phyloP scores from a whole-genome alignment of 2,329 filamentous ascomycete species.

The Neofusicoccum ribis region DNA sequence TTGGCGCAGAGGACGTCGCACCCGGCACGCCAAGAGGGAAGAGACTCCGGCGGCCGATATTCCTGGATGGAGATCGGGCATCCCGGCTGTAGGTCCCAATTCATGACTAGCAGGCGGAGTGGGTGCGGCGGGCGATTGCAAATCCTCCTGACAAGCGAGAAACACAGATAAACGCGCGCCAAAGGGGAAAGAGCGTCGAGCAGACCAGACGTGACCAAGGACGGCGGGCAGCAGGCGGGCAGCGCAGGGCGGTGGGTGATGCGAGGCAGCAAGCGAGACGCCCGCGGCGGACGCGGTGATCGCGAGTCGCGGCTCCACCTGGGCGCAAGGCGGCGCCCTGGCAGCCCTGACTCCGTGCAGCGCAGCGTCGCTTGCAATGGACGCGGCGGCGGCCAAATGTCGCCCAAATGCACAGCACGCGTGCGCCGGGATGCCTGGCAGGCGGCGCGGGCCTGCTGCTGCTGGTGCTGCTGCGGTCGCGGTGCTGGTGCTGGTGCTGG shows the following conservation, averaged over 20 bases:
- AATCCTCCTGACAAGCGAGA: conserved; percentile 19
- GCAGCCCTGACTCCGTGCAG: not conserved
- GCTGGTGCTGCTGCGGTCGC: not conserved
- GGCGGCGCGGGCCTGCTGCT: not conserved
- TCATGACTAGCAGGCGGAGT: conserved; percentile 13
- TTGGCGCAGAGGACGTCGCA: conserved; percentile 10
- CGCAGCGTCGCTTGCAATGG: conserved; percentile 5
- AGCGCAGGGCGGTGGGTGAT: not conserved
- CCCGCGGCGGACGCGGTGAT: conserved; percentile 4
- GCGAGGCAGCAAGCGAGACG: conserved; percentile 14
- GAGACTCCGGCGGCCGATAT: conserved; percentile 9
- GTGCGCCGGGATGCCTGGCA: conserved; percentile 12
- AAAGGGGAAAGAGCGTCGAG: conserved; percentile 4
- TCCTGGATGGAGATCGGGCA: conserved; percentile 18
- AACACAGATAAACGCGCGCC: conserved; percentile 17
- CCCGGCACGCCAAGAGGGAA: conserved; percentile 9
- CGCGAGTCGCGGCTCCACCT: conserved; percentile 6
- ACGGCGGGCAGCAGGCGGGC: not conserved
- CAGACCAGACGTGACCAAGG: not conserved
- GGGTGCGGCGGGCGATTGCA: conserved; percentile 13
- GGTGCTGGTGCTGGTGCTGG: not conserved
- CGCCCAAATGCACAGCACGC: conserved; percentile 8
- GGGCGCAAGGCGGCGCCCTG: not conserved
- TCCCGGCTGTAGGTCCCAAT: conserved; percentile 8
- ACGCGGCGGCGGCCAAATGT: conserved; percentile 15